A percentile compares a stretch with the other conserved stretches of the same genome.
Evolutionary conservation across 1,284 basidiomycete species (phyloP).

Genomic region (Blastosporella zonata): DNA sequence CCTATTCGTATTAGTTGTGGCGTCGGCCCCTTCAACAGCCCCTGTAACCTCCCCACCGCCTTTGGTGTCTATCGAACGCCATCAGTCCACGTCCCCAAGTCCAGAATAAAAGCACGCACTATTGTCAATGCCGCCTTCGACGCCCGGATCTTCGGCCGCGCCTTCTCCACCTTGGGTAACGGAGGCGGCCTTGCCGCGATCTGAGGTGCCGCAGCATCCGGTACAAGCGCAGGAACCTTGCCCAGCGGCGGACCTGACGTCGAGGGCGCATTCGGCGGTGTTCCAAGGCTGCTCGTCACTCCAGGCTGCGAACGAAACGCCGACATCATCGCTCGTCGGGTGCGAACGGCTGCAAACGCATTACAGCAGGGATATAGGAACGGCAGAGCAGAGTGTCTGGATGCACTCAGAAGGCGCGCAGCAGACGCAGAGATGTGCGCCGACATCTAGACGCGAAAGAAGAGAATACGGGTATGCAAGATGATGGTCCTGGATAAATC

Average conservation of each 20-base stretch:
- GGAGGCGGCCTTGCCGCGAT: slow-evolving; percentile 68
- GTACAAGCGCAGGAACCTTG: slow-evolving; percentile 5
- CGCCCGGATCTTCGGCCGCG: slow-evolving; percentile 65
- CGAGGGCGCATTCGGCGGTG: slow-evolving; percentile 44
- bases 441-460: background rate
- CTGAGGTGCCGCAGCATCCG: slow-evolving; percentile 66
- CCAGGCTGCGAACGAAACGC: slow-evolving; percentile 36
- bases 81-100: slow-evolving; percentile 3
- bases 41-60: slow-evolving; percentile 73
- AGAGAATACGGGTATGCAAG: background rate
- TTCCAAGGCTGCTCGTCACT: slow-evolving; percentile 36
- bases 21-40: slow-evolving; percentile 73
- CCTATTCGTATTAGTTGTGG: slow-evolving; percentile 94
- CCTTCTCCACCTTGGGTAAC: slow-evolving; percentile 58
- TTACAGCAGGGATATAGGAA: slow-evolving; percentile 34
- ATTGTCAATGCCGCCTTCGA: slow-evolving; percentile 83
- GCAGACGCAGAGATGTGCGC: slow-evolving; percentile 13
- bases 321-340: slow-evolving; percentile 60
- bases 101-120: slow-evolving; percentile 45
- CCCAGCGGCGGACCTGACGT: slow-evolving; percentile 30
- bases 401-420: slow-evolving; percentile 23
- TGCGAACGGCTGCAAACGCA: slow-evolving; percentile 25
- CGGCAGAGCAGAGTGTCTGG: slow-evolving; percentile 27
- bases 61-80: slow-evolving; percentile 62
- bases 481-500: slow-evolving; percentile 3